Conservation (phyloP, 495 filamentous ascomycete species). For the Oidiodendron maius region DNA sequence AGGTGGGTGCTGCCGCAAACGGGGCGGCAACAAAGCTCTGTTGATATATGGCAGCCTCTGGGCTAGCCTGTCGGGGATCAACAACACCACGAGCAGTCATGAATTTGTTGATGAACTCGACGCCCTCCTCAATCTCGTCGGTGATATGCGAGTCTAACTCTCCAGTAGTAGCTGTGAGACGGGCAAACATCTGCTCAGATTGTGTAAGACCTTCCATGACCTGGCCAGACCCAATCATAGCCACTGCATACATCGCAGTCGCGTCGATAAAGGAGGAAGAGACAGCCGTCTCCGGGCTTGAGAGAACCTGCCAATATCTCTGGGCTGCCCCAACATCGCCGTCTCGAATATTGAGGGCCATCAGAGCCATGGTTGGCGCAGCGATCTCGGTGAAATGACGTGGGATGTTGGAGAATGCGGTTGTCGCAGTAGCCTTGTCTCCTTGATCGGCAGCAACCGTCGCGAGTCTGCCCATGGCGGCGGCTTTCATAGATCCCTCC, state of each 20-base stretch:
- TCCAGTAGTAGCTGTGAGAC: constrained; percentile 54
- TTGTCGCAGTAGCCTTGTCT: constrained; percentile 59
- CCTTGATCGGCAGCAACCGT: constrained; percentile 71
- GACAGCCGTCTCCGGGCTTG: constrained; percentile 46
- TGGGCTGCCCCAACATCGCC: constrained; percentile 72
- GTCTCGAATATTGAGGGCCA: constrained; percentile 76
- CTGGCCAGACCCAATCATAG: constrained; percentile 73
- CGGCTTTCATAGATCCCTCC: constrained; percentile 26
- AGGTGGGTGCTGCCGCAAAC: constrained; percentile 29
- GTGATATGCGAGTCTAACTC: constrained; percentile 43
- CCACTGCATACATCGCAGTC: constrained; percentile 78
- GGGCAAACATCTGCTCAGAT: constrained; percentile 75
- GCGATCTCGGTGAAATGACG: constrained; percentile 44
- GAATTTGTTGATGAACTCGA: constrained; percentile 72
- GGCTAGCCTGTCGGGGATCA: constrained; percentile 36
- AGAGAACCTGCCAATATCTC: constrained; percentile 69
- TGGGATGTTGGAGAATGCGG: constrained; percentile 57
- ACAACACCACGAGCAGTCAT: constrained; percentile 53
- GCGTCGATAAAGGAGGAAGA: constrained; percentile 72
- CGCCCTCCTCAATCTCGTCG: constrained; percentile 82
- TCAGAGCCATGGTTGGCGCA: constrained; percentile 69
- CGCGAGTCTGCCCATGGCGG: constrained; percentile 38
- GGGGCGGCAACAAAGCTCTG: constrained; percentile 19
- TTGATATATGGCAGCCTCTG: constrained; percentile 31
- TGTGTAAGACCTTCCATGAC: constrained; percentile 69